Evolutionary conservation across 345 rosid genomes (phyloP).

Genomic region (Eucalyptus tenuipes): DNA sequence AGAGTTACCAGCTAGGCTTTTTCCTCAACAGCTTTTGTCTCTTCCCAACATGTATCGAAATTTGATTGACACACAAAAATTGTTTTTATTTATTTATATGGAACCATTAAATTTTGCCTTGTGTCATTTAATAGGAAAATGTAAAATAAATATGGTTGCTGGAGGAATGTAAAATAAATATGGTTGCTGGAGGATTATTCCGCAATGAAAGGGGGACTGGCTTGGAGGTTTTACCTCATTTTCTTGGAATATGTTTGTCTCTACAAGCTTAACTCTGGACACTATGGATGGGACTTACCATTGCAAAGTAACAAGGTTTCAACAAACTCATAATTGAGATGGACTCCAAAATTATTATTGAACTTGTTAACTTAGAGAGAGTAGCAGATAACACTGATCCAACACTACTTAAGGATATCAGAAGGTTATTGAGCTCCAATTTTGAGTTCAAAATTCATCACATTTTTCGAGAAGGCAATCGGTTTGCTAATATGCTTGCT

Average conservation of each 20-base stretch:
- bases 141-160: too few relatives aligned
- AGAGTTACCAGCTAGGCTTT: rapidly evolving
- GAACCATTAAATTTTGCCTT: not conserved
- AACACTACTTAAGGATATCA: rapidly evolving
- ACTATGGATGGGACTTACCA: not conserved
- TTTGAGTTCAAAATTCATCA: not conserved
- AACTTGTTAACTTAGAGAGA: not conserved
- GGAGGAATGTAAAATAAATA: not conserved
- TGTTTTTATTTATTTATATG: too few relatives aligned
- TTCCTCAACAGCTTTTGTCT: not conserved
- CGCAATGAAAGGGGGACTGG: not conserved
- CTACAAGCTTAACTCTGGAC: rapidly evolving
- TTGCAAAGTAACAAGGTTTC: too few relatives aligned
- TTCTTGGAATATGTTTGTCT: not conserved
- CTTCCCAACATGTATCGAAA: not conserved
- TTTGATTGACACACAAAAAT: too few relatives aligned
- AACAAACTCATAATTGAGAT: not conserved
- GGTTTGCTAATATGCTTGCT: rapidly evolving
- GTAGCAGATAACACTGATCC: not conserved
- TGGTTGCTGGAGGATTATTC: not conserved
- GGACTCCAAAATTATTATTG: too few relatives aligned
- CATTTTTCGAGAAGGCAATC: too few relatives aligned
- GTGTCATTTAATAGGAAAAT: not conserved
- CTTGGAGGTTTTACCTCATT: not conserved
- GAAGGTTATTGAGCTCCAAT: not conserved